phyloP scores from a whole-genome alignment of 345 rosid species.

The Hibiscus syriacus region DNA sequence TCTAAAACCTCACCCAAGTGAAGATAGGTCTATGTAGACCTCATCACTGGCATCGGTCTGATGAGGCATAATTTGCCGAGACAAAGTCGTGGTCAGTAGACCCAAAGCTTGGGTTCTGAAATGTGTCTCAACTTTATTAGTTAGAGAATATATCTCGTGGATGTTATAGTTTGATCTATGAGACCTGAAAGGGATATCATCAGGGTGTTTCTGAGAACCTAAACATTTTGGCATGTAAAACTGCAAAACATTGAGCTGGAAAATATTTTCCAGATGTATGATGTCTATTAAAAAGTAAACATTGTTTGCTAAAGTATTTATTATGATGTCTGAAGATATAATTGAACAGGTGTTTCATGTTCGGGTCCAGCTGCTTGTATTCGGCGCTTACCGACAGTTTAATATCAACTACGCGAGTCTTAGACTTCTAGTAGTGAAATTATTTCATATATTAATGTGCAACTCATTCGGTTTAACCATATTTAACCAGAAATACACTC shows the following conservation, averaged over 20 bases:
- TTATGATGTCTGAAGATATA: background rate
- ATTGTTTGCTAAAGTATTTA: background rate
- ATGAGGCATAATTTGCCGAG: background rate
- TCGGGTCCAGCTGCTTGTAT: background rate
- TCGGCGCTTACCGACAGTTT: background rate
- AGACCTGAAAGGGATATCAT: background rate
- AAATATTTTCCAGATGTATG: background rate
- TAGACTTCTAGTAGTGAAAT: no score
- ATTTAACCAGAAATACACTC: background rate
- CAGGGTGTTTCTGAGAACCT: background rate
- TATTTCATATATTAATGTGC: no score
- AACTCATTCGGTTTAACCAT: no score
- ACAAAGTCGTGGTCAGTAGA: background rate
- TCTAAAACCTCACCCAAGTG: background rate
- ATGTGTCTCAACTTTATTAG: slow-evolving; percentile 2
- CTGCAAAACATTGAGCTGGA: background rate
- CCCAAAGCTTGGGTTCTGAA: background rate
- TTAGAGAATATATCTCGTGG: background rate
- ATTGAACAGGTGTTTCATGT: background rate
- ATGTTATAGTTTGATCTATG: background rate
- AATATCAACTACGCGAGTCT: background rate
- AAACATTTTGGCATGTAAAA: background rate
- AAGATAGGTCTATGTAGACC: background rate
- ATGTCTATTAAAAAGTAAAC: background rate
- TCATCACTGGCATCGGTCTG: background rate